Conservation (phyloP, 345 rosid genomes). For the Melastoma malabathricum region DNA sequence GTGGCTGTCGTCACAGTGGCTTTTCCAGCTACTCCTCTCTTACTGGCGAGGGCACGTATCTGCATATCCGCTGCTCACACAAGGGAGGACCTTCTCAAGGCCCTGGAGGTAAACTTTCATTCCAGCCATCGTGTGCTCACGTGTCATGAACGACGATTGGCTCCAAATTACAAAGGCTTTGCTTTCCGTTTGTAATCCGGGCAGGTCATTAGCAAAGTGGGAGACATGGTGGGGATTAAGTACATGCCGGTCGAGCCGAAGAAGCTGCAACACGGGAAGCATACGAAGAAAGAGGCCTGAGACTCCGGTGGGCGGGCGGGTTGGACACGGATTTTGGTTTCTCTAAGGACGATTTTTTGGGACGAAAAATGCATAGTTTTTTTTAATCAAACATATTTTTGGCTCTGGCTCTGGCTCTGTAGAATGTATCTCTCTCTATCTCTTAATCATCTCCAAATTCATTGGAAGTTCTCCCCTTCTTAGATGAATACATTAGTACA, state of each 20-base stretch:
- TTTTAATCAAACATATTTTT: no score
- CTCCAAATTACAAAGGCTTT: neutral
- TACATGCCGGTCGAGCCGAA: conserved; percentile 69
- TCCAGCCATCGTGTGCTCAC: neutral
- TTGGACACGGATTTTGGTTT: no score
- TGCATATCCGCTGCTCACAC: conserved; percentile 76
- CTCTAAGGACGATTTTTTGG: no score
- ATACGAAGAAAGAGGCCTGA: conserved; percentile 8
- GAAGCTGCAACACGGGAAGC: conserved; percentile 22
- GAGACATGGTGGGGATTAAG: conserved; percentile 70
- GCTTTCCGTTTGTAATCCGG: neutral
- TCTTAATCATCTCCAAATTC: no score
- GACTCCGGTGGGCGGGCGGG: conserved; percentile 3
- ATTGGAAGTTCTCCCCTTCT: no score
- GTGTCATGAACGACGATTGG: neutral
- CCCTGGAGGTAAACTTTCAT: conserved; percentile 43
- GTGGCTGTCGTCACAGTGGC: conserved; percentile 51
- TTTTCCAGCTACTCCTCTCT: conserved; percentile 59
- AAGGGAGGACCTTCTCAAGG: conserved; percentile 53
- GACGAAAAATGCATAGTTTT: no score
- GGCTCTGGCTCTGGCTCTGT: no score
- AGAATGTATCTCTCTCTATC: no score
- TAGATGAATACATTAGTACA: no score
- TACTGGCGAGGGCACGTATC: conserved; percentile 75
- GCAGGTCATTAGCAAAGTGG: conserved; percentile 68